These are phyloP conservation scores for Magnolia sinica DNA, from an alignment of 164 flowering plant species.

Conservation along the genomic window DNA sequence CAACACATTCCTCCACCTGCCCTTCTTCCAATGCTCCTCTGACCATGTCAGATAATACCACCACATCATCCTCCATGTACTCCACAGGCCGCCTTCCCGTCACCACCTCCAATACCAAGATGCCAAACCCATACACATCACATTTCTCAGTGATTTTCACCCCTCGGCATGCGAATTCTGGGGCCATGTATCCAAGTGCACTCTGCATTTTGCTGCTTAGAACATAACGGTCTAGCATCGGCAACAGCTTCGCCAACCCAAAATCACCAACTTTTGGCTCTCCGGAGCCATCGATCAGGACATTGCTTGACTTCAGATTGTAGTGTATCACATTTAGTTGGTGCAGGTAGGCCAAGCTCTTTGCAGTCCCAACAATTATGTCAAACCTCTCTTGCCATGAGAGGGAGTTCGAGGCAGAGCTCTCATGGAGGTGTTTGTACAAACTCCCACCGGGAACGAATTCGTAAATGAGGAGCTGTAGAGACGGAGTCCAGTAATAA, in stretches of 20 bases:
- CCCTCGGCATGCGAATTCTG: constrained; percentile 88
- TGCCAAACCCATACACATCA: constrained; percentile 90
- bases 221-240: constrained; percentile 76
- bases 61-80: constrained; percentile 96
- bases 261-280: constrained; percentile 83
- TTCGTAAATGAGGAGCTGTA: constrained; percentile 84
- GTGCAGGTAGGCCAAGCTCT: constrained; percentile 76
- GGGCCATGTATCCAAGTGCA: constrained; percentile 97
- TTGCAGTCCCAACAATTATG: constrained; percentile 76
- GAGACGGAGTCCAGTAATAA: constrained; percentile 85
- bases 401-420: constrained; percentile 29
- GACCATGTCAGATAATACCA: constrained; percentile 84
- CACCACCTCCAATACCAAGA: constrained; percentile 69
- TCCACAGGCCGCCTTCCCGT: constrained; percentile 92
- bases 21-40: constrained; percentile 82
- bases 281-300: constrained; percentile 57
- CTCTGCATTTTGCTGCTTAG: constrained; percentile 94
- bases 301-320: constrained; percentile 78
- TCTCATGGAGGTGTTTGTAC: constrained; percentile 74
- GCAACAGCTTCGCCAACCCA: constrained; percentile 75
- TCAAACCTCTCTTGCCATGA: constrained; percentile 80
- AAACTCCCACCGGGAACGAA: constrained; percentile 69
- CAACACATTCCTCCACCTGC: constrained; percentile 72
- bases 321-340: constrained; percentile 64
- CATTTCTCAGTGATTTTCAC: constrained; percentile 90